Base-by-base conservation (phyloP, 2,329 filamentous ascomycete genomes). In the Pyrenophora seminiperda region DNA sequence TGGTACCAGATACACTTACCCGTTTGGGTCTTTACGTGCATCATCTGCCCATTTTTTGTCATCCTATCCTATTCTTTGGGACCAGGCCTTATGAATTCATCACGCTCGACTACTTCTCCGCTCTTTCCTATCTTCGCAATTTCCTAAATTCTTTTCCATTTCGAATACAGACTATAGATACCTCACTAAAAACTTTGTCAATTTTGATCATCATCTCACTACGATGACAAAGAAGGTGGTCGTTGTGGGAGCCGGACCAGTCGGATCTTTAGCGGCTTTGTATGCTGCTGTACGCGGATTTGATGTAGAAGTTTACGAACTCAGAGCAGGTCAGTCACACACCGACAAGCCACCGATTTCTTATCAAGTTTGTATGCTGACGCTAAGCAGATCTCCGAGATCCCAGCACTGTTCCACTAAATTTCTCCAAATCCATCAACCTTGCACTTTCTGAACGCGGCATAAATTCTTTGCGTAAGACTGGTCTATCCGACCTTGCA, bases 391-490 rank as follows among this genome's bases (percentile, higher is more conserved):
- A 99, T 77, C 85, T 97, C 40, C 86, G 94, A 32, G 86, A 95
- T 70, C 86, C 89, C 2, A 82, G 84, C 2, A 96, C 90, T 0
- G 85, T 86, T 22, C 92, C 93, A 3, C 80, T 97, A 54, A 97
- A 97, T 74, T 97, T 97, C 70, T 96, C 92, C 53, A 96, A 91
- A 73, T 97, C 94, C n/a, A 99, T 99, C 78, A 99, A 99, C 69
- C 77, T 99, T 47, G 93, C 94, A 17, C 80, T 99, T 1, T 97
- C 94, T 0, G 92, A 97, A 71, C 86, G 94, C 50, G 94, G 94
- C 24, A 92, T 97, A 71, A 89, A 94, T 72, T 90, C 93, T 17
- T 87, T 99, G 75, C 83, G 83, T 43, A 79, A 89, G 62, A 84
- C 89, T 1, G 83, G 84, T 19, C 82, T 86, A 24, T 76, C 83